Conservation (phyloP, 2,329 filamentous ascomycete species). For the Aspergillus piperis region DNA sequence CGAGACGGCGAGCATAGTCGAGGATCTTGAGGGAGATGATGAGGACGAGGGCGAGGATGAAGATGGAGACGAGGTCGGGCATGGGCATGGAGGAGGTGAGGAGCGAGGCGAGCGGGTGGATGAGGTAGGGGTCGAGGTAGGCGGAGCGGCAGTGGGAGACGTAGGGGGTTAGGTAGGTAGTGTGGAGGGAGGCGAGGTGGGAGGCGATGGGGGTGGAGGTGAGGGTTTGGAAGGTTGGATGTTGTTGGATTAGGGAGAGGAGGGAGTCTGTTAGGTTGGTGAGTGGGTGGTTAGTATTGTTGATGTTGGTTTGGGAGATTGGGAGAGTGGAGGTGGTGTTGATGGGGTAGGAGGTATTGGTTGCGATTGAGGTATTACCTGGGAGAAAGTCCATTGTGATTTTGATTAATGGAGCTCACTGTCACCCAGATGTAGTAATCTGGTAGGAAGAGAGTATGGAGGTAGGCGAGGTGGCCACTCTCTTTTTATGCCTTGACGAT, state of each 20-base stretch:
- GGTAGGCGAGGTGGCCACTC: not conserved
- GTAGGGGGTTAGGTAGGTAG: conserved; percentile 15
- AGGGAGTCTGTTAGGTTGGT: conserved; percentile 14
- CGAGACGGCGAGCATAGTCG: conserved; percentile 68
- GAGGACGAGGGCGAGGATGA: conserved; percentile 60
- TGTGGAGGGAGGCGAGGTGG: conserved; percentile 15
- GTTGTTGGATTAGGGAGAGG: conserved; percentile 16
- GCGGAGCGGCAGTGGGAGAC: conserved; percentile 13
- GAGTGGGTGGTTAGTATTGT: not conserved
- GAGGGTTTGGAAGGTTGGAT: conserved; percentile 19
- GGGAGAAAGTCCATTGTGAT: conserved; percentile 20
- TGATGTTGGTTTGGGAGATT: not conserved
- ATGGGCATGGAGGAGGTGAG: conserved; percentile 37
- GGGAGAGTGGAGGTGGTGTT: not conserved
- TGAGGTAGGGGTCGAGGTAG: conserved; percentile 25
- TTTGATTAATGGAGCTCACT: not conserved
- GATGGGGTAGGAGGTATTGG: not conserved
- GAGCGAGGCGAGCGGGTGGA: conserved; percentile 34
- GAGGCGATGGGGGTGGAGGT: conserved; percentile 18
- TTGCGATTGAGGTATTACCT: conserved; percentile 8
- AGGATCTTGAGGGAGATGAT: conserved; percentile 66
- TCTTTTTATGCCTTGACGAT: not conserved
- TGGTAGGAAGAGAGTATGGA: not conserved
- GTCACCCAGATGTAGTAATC: not conserved
- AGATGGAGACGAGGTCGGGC: conserved; percentile 39